Base-by-base conservation (phyloP, 306 rosid species). In the Castanea sativa region DNA sequence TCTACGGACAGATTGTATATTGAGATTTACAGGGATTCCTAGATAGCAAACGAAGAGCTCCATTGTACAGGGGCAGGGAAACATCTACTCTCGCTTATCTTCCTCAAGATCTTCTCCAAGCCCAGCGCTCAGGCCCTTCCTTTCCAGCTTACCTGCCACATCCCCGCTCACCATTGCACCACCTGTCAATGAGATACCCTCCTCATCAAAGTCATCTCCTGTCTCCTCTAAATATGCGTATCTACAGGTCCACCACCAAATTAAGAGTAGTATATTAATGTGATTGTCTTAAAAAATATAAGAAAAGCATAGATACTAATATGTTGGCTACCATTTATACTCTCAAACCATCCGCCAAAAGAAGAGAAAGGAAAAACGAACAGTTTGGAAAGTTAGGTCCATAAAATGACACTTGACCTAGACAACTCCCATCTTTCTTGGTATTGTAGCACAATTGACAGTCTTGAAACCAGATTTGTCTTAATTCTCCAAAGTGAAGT, bases 181-280 rank as follows among this genome's bases (percentile, higher is more conserved):
- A 59, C 93, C 85, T 25, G 97, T 92, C 82, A 94, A 84, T 41
- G 96, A 80, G 73, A 94, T 86, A 41, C 98, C 98, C 86, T 94
- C 98, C 78, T 94, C 98, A 20, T 94, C 97, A 78, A 90, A 81
- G 56, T 92, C 96, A 56, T 94, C 96, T 52, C 92, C 97, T 6
- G 90, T 74, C 83, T 85, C 98, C 85, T 92, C 98, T 29, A 82
- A 78, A 88, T 89, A 92, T 55, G 98, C 98, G 83, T 94, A 94
- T 69, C 98, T 94, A 79, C 49, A 76, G 79, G 78, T 43, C 29
- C 78, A 77, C 27, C 16, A 76, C 18, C 76, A 77, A 25, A 58
- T 77, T 32, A 57, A 51, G 16, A 67, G 11, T 18, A 5, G 68
- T 53, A 65, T 21, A 3, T 12, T 7, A 49, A 23, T 59, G 53